Conservation (phyloP, 306 rosid genomes). For the Cajanus cajan region DNA sequence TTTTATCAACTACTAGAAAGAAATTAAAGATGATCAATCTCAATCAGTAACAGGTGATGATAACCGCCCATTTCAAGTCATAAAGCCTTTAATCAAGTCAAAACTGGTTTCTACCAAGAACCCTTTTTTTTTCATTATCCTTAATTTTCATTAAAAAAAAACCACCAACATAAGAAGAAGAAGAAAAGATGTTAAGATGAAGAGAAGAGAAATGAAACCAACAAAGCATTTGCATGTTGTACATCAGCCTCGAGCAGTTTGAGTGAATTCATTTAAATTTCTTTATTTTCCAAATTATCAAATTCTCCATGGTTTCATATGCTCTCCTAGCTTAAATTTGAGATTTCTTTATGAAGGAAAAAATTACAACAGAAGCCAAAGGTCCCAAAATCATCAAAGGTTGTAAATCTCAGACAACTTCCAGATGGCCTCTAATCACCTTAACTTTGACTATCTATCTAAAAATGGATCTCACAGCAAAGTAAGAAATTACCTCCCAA, state of each 20-base stretch:
- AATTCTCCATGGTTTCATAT: not conserved
- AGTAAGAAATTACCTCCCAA: conserved; percentile 70
- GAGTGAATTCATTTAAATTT: not conserved
- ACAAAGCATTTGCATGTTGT: no score
- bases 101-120: no score
- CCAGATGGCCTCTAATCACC: not conserved
- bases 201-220: no score
- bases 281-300: not conserved
- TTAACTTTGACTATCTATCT: conserved; percentile 26
- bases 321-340: not conserved
- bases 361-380: conserved; percentile 31
- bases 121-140: no score
- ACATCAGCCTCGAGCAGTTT: no score
- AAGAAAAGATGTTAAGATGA: no score
- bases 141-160: no score
- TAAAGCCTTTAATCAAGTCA: no score
- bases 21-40: not conserved
- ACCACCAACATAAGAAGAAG: no score
- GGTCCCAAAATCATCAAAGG: conserved; percentile 19
- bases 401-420: conserved; percentile 9
- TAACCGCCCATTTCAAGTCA: no score
- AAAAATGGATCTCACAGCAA: not conserved
- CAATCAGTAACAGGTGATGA: no score
- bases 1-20: not conserved
- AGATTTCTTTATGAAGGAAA: not conserved